These are phyloP conservation scores for Auriscalpium microsporum DNA, from an alignment of 768 basidiomycete species.

Conservation along the genomic window DNA sequence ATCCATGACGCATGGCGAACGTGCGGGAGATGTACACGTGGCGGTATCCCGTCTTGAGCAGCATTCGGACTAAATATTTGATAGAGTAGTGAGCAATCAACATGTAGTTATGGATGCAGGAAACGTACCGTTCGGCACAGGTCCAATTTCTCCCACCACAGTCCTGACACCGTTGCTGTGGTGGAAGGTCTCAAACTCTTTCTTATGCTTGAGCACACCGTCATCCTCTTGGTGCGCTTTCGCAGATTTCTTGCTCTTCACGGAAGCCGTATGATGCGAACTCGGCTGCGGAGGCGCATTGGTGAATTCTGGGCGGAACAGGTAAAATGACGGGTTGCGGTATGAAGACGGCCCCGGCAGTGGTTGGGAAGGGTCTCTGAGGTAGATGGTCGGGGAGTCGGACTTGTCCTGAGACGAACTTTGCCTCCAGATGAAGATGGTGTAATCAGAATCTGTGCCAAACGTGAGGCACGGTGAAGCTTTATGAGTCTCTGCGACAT, in stretches of 20 bases:
- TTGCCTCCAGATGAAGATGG: conserved; percentile 75
- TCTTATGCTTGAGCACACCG: conserved; percentile 55
- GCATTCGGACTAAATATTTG: conserved; percentile 66
- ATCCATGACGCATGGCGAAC: conserved; percentile 81
- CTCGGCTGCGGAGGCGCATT: neutral
- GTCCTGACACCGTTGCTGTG: conserved; percentile 89
- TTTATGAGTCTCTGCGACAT: neutral
- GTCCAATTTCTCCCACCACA: conserved; percentile 83
- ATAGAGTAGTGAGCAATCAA: neutral
- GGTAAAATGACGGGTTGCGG: conserved; percentile 62
- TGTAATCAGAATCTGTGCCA: conserved; percentile 69
- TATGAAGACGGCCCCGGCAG: conserved; percentile 59
- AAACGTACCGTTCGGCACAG: conserved; percentile 71
- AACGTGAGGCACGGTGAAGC: conserved; percentile 2
- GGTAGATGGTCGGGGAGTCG: conserved; percentile 46
- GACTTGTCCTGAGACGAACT: conserved; percentile 23
- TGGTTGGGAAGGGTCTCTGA: conserved; percentile 50
- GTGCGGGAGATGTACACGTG: conserved; percentile 94
- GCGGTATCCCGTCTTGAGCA: conserved; percentile 84
- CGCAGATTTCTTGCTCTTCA: conserved; percentile 19
- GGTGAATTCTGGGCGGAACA: conserved; percentile 37
- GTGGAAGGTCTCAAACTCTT: conserved; percentile 80
- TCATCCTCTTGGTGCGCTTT: conserved; percentile 30
- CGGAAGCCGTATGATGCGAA: conserved; percentile 20
- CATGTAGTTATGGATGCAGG: neutral